Base-by-base conservation (phyloP, 2,329 filamentous ascomycete genomes). In the Ophiostoma fasciatum region DNA sequence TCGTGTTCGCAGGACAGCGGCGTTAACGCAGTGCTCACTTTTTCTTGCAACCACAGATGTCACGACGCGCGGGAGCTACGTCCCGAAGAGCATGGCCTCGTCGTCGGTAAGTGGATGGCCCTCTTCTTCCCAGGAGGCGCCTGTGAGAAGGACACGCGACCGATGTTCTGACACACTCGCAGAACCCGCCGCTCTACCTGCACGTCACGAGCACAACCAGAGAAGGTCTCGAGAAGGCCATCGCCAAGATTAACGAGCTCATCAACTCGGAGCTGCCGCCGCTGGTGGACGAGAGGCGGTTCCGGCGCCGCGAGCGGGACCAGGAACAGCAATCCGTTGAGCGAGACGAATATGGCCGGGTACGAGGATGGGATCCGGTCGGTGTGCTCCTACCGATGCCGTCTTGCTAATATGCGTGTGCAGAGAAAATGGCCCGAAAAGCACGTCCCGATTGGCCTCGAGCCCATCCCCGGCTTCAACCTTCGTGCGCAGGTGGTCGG, bases 391-490 rank as follows among this genome's bases (percentile, higher is more conserved):
- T n/a, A 4, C 2, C 22, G 19, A 5, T 19, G 18, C 6, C 21
- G 6, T 22, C 20, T 9, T 33, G 17, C 27, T 40, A 26, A 36
- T 23, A 10, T 14, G 10, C 12, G 17, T 3, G 31, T 33, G 3
- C 21, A 44, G 84, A 84, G 87, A 47, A 98, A 96, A 82, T 98
- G 90, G 90, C 88, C 90, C 1, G 90, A 96, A 53, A 85, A 94
- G 60, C 84, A 82, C 49, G 93, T 98, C 33, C 78, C 84, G 2
- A 87, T 98, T 48, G 75, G 77, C 43, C 74, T 98, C 39, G 90
- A 96, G 48, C 82, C 88, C 0, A 74, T 96, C 36, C 83, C 78
- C 18, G 90, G 90, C 15, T 98, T 98, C 62, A 98, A 98, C 52
- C 66, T 98, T 32, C 81, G 90, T 44, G 90, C 90, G 35, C 87